Evolutionary conservation across 1,284 basidiomycete genomes (phyloP).

Genomic region (Melampsora americana): DNA sequence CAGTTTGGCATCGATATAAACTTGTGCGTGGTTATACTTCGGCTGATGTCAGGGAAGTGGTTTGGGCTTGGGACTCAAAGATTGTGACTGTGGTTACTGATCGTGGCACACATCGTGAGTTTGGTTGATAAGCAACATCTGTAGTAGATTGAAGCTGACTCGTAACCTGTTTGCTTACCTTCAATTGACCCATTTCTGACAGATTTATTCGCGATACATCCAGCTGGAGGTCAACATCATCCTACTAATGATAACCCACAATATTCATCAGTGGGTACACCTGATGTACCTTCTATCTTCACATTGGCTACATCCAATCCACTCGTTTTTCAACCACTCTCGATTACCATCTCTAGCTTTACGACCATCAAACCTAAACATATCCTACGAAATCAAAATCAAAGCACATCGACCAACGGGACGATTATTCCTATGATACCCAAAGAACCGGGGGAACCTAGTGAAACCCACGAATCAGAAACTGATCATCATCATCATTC

Average conservation of each 20-base stretch:
- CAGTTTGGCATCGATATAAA: constrained; percentile 43
- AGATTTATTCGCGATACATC: constrained; percentile 42
- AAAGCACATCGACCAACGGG: too few relatives aligned
- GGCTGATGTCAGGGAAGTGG: constrained; percentile 25
- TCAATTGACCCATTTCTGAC: background rate
- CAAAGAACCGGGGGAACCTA: background rate
- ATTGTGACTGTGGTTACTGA: constrained; percentile 37
- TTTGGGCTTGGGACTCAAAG: constrained; percentile 41
- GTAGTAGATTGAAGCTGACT: background rate
- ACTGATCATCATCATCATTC: background rate
- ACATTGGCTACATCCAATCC: constrained; percentile 21
- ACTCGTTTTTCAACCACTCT: constrained; percentile 19
- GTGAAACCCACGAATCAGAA: background rate
- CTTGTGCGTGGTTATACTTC: constrained; percentile 33
- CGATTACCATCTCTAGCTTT: constrained; percentile 31
- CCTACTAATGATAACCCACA: background rate
- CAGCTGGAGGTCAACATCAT: constrained; percentile 23
- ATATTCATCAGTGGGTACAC: background rate
- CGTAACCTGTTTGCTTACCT: background rate
- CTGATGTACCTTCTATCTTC: constrained; percentile 15
- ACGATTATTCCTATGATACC: too few relatives aligned
- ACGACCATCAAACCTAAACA: constrained; percentile 37
- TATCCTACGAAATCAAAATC: too few relatives aligned
- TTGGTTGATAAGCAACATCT: background rate
- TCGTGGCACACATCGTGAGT: constrained; percentile 37